Evolutionary conservation across 495 filamentous ascomycete genomes (phyloP).

Genomic region (Monascus purpureus): DNA sequence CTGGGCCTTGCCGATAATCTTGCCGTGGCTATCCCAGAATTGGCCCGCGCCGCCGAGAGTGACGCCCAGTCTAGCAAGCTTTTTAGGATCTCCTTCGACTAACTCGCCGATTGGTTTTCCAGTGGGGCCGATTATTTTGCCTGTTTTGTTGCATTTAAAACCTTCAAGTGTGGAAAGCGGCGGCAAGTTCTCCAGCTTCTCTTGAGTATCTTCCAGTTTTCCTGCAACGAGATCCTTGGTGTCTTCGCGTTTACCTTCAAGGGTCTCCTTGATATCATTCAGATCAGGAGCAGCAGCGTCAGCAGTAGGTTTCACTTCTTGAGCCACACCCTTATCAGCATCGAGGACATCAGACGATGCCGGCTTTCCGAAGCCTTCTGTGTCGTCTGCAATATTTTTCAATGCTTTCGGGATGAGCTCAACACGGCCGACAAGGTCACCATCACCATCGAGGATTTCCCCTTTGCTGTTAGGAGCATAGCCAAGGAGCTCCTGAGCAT

Average conservation of each 20-base stretch:
- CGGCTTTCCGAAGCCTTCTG: constrained; percentile 6
- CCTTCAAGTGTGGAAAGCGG: constrained; percentile 47
- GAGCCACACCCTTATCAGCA: no score
- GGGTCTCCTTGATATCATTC: constrained; percentile 21
- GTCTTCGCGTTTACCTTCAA: constrained; percentile 13
- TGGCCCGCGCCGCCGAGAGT: constrained; percentile 47
- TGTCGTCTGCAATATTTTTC: constrained; percentile 3
- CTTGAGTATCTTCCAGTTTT: constrained; percentile 6
- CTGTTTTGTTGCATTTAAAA: constrained; percentile 45
- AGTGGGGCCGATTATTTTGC: constrained; percentile 39
- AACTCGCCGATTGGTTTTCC: constrained; percentile 45
- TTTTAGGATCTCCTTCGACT: constrained; percentile 45
- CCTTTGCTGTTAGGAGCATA: constrained; percentile 46
- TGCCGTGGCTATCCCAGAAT: constrained; percentile 47
- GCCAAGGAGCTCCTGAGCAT: constrained; percentile 46
- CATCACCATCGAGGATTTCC: constrained; percentile 51
- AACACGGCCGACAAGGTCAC: constrained; percentile 41
- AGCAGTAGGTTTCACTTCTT: constrained; percentile 15
- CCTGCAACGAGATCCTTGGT: constrained; percentile 5
- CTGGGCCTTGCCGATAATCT: constrained; percentile 44
- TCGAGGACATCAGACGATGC: no score
- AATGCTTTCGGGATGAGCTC: constrained; percentile 1
- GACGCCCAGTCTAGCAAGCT: constrained; percentile 39
- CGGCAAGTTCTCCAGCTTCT: constrained; percentile 25
- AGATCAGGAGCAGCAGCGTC: constrained; percentile 12